Evolutionary conservation across 2,329 filamentous ascomycete genomes (phyloP).

Genomic region (Beauveria medogensis): DNA sequence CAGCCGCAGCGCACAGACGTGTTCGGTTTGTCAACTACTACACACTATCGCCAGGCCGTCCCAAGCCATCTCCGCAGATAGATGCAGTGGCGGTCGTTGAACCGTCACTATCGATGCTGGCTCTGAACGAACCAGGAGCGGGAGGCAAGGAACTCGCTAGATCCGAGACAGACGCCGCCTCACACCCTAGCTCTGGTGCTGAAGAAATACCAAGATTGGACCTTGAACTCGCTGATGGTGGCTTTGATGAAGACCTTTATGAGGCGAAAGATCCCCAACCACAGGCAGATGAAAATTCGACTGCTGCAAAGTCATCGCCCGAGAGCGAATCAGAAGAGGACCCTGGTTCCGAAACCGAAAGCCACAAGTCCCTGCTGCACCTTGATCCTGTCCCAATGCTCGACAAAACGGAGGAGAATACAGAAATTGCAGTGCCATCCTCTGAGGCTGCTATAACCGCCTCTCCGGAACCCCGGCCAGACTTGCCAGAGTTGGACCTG

Average conservation of each 20-base stretch:
- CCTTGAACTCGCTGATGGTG: background rate
- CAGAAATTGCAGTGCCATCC: background rate
- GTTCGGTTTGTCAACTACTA: conserved; percentile 87
- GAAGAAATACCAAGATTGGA: background rate
- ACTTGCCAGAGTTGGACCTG: conserved; percentile 1
- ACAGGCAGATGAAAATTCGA: background rate
- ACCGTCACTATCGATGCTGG: background rate
- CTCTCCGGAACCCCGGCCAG: no score
- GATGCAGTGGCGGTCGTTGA: background rate
- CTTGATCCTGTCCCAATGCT: conserved; percentile 33
- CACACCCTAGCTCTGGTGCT: background rate
- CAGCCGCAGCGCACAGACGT: conserved; percentile 31
- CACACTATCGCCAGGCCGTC: conserved; percentile 70
- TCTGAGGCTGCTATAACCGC: background rate
- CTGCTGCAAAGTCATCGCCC: background rate
- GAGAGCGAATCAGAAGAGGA: conserved; percentile 3
- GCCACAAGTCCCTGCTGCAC: conserved; percentile 23
- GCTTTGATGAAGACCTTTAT: background rate
- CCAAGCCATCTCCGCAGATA: conserved; percentile 34
- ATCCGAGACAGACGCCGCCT: background rate
- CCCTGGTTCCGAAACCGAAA: conserved; percentile 12
- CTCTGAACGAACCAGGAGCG: background rate
- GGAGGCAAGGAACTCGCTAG: background rate
- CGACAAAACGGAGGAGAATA: conserved; percentile 14
- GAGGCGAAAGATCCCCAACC: background rate